Percentiles rank a stretch among this genome's conserved stretches.
Evolutionary conservation across 495 filamentous ascomycete genomes (phyloP).

Genomic region (Penicillium canariense): DNA sequence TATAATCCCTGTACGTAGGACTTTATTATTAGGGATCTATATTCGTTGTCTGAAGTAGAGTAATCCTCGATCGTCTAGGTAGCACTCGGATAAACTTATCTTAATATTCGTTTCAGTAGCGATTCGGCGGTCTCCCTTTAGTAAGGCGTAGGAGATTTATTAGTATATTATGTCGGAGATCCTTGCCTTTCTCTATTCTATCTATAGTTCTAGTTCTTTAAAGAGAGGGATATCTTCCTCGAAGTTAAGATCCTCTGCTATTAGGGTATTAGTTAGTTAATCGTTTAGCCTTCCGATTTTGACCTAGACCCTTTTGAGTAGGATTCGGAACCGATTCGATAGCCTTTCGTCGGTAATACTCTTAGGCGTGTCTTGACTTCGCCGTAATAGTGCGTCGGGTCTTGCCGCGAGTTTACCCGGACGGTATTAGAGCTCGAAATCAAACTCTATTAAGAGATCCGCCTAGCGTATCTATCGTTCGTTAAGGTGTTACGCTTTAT

Average conservation of each 20-base stretch:
- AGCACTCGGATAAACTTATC: background rate
- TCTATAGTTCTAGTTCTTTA: background rate
- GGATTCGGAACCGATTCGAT: background rate
- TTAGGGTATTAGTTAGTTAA: background rate
- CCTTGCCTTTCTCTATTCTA: background rate
- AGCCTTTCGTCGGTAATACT: background rate
- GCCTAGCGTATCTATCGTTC: background rate
- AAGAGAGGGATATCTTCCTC: background rate
- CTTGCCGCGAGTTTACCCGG: background rate
- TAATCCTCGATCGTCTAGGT: background rate
- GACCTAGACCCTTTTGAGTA: no score
- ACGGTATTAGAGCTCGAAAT: background rate
- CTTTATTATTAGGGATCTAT: background rate
- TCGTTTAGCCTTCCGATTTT: no score
- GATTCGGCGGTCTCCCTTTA: no score
- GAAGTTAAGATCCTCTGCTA: no score
- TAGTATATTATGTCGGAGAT: background rate
- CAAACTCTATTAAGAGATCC: background rate
- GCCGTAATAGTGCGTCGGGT: background rate
- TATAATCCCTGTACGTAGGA: background rate
- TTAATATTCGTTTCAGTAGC: background rate
- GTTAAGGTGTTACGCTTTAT: background rate
- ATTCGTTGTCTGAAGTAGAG: background rate
- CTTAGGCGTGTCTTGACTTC: background rate
- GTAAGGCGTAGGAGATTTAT: no score